Base-by-base conservation (phyloP, 768 basidiomycete species). In the Cystofilobasidium capitatum region DNA sequence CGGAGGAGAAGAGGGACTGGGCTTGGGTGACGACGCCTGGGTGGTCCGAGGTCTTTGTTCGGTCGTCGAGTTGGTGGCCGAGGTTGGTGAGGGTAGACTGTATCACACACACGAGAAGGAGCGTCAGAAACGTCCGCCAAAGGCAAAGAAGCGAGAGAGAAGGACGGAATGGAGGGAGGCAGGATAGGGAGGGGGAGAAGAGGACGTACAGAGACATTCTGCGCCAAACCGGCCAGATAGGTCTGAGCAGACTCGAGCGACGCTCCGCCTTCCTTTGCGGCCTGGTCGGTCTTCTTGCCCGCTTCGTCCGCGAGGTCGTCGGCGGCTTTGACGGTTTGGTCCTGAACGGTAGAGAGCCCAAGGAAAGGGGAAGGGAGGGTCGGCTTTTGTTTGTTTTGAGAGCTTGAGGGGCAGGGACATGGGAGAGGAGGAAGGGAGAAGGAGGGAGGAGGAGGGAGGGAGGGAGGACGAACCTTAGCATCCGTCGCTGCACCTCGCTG, bases 21-120 rank as follows among this genome's bases (percentile, higher is more conserved):
- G 42, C 36, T 42, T 63, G 62, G 17, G 62, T 63, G 62, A 63
- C 62, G 45, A 63, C 62, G 44, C 62, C 62, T 10, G 62, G 62
- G 62, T 63, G 62, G 7, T 26, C 31, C 1, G 44, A 7, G 33
- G 62, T 63, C 44, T 29, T 37, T 6, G 62, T 63, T 26, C 36
- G 22, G 42, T 47, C 62, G 36, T 63, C 49, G 45, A 63, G 44
- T 44, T 63, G 45, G 44, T 63, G 62, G 1, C 29, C 29, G 22
- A 47, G 62, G 13, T 47, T 39, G 62, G 29, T 24, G 42, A 47
- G 1, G 22, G 49, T 49, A 7, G 20, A 8, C 59, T 61, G 39
- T 26, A n/a, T 1, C 22, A 17, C 29, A 1, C 24, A 26, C 5
- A 44, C 2, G 3, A 33, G 29, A 33, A 1, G 29, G 58, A 35